Evolutionary conservation across 2,329 filamentous ascomycete genomes (phyloP).

Genomic region (Sporothrix sp.): DNA sequence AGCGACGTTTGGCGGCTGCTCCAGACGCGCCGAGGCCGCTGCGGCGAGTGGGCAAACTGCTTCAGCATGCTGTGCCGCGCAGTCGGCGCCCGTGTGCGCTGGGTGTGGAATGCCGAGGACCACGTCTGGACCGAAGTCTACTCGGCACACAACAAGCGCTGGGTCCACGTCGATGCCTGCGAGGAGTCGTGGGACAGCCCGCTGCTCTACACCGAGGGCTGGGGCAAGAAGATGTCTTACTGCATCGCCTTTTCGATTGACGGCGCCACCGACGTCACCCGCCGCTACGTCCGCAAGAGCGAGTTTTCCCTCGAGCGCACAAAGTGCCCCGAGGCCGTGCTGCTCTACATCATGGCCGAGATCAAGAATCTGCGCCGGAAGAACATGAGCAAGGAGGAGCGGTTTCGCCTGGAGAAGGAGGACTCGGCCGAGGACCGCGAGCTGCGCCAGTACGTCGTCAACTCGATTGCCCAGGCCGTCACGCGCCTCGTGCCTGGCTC

Average conservation of each 20-base stretch:
- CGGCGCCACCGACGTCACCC: conserved; percentile 57
- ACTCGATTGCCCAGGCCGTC: conserved; percentile 63
- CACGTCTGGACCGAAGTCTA: conserved; percentile 98
- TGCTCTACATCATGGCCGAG: conserved; percentile 85
- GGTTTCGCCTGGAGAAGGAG: conserved; percentile 71
- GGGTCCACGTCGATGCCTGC: conserved; percentile 94
- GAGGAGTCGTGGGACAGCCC: conserved; percentile 95
- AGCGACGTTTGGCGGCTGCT: conserved; percentile 90
- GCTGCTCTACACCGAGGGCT: conserved; percentile 83
- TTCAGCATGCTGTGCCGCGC: conserved; percentile 97
- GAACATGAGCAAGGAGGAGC: conserved; percentile 78
- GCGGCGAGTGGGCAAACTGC: conserved; percentile 96
- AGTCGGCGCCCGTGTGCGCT: conserved; percentile 80
- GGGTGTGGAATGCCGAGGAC: conserved; percentile 98
- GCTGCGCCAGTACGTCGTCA: conserved; percentile 62
- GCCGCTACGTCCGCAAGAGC: conserved; percentile 60
- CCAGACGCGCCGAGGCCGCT: conserved; percentile 74
- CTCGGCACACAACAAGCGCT: conserved; percentile 83
- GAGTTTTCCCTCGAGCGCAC: conserved; percentile 66
- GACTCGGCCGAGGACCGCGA: conserved; percentile 67
- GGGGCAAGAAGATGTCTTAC: conserved; percentile 94
- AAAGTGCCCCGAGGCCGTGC: conserved; percentile 76
- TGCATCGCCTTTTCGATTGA: conserved; percentile 95
- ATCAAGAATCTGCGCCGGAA: conserved; percentile 75
- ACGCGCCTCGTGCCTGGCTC: conserved; percentile 53